Evolutionary conservation across 1,284 basidiomycete species (phyloP), one percentile per base, ranked within the genome.

Genomic region (Papiliotrema laurentii): DNA sequence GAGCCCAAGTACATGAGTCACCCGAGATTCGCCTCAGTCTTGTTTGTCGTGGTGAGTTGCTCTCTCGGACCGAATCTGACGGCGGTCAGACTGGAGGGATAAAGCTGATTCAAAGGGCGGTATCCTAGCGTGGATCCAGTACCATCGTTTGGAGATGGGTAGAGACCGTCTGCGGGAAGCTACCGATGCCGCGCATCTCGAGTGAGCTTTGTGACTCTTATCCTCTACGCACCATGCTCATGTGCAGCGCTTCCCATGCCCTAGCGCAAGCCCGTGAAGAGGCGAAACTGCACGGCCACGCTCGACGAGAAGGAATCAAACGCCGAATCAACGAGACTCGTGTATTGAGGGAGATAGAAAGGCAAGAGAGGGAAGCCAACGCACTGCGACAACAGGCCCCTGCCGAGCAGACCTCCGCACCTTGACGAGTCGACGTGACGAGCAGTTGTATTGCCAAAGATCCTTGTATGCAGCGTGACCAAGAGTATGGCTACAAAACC

Each of bases 231-330:
- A 43, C 14, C 25, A 34, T n/a, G 14, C 30, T 41, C n/a, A 40
- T 30, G 14, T 7, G n/a, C 40, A 72, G 71, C 36, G 72, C 72
- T 1, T 71, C 72, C 2, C 61, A 68, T 33, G 66, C 70, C 1
- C 51, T 73, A 1, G 71, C 68, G 0, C 62, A 67, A 42, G 72
- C 72, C 1, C 53, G 67, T 19, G 53, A 59, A 25, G 72, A 74
- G 50, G 72, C 72, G 3, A 61, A 60, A 6, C 44, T 64, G 18
- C 60, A 66, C 41, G 72, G 72, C 13, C 58, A 55, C n/a, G 62
- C 64, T 35, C 61, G 71, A 9, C 51, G 70, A 11, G 72, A 74
- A 43, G 51, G 57, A 40, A 71, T 74, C 45, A 59, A 65, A 25
- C 59, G 70, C 2, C 48, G 65, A 21, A 69, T 74, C 0, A 54